phyloP scores from a whole-genome alignment of 2,329 filamentous ascomycete genomes.

The Cryphonectria naterciae region DNA sequence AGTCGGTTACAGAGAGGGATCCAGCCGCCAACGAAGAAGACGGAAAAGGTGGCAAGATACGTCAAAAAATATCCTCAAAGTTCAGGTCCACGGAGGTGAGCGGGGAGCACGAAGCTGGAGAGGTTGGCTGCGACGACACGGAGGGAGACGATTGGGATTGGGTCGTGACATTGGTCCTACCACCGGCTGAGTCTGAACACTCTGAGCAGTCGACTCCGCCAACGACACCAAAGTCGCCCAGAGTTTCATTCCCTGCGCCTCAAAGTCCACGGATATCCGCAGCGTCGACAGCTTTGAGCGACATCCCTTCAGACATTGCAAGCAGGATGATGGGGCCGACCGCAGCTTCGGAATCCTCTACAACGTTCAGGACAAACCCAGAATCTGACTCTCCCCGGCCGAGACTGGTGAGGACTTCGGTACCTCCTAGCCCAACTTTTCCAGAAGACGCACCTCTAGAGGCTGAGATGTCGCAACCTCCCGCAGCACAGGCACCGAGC shows the following conservation, averaged over 20 bases:
- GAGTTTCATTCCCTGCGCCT: not conserved
- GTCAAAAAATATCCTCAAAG: not conserved
- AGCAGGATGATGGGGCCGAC: not conserved
- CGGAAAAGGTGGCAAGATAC: not conserved
- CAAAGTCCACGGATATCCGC: not conserved
- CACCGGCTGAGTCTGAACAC: not conserved
- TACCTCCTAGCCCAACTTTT: not conserved
- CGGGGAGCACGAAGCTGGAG: not conserved
- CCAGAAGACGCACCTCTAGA: not conserved
- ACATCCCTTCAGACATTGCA: not conserved
- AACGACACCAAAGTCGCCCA: not conserved
- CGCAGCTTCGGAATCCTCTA: not conserved
- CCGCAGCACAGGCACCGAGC: not conserved
- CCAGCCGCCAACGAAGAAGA: not conserved
- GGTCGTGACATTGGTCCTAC: not conserved
- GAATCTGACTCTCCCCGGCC: not conserved
- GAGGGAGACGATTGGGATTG: constrained; percentile 4
- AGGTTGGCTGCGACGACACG: not conserved
- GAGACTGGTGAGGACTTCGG: not conserved
- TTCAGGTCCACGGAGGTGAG: not conserved
- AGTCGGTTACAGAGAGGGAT: not conserved
- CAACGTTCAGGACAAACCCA: not conserved
- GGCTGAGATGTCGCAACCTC: not conserved
- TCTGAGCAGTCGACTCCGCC: not conserved
- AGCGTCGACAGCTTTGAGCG: not conserved